Evolutionary conservation across 78 protist genomes (phyloP).

Genomic region (Dictyostelium discoideum): DNA sequence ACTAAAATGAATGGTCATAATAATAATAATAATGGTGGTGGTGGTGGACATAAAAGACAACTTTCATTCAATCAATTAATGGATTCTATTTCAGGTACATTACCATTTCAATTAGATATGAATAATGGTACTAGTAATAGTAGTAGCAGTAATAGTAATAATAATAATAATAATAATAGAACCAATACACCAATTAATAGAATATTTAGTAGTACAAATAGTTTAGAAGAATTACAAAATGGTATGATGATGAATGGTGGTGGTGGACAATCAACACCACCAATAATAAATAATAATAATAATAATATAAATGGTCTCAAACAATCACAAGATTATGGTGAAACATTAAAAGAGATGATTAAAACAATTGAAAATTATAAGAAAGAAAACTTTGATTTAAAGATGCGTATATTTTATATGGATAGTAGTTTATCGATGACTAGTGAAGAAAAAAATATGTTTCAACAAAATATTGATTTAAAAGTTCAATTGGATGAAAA

Average conservation of each 20-base stretch:
- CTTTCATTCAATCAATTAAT: neutral
- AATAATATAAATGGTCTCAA: too few species aligned
- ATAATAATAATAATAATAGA: neutral
- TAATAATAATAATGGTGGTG: neutral
- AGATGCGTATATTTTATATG: slow-evolving; percentile 17
- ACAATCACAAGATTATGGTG: neutral
- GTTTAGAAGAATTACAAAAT: neutral
- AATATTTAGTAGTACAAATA: neutral
- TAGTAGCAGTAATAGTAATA: neutral
- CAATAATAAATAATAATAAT: neutral
- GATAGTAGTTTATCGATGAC: neutral
- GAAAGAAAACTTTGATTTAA: slow-evolving; percentile 25
- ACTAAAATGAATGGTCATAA: neutral
- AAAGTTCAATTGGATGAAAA: neutral
- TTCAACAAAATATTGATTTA: neutral
- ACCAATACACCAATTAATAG: neutral
- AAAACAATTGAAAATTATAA: neutral
- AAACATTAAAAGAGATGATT: neutral
- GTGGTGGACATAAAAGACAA: neutral
- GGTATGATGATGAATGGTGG: neutral
- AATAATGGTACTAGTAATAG: neutral
- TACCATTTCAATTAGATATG: neutral
- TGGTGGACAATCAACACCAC: neutral
- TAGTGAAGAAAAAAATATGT: neutral
- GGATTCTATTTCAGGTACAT: neutral